These are phyloP conservation scores for Backusella luteola DNA, from an alignment of 192 early-diverging fungal genomes.

Conservation along the genomic window DNA sequence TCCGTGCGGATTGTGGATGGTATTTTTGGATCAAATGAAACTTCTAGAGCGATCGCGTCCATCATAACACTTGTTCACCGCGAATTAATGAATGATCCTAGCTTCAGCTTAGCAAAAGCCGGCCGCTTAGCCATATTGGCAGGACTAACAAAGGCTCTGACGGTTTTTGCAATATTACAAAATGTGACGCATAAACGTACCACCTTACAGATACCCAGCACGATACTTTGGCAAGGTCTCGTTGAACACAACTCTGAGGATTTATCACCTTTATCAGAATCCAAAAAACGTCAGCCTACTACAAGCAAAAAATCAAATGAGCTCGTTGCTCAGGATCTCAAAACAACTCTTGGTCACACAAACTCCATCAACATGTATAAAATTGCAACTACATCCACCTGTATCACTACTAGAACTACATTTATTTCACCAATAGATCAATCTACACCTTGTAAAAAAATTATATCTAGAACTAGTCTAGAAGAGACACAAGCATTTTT, in stretches of 20 bases:
- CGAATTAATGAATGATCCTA: conserved; percentile 70
- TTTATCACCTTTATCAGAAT: not conserved
- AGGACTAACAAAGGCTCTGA: conserved; percentile 77
- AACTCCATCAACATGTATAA: conserved; percentile 19
- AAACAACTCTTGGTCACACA: not conserved
- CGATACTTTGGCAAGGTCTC: conserved; percentile 58
- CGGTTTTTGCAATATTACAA: conserved; percentile 85
- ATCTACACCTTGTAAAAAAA: conserved; percentile 18
- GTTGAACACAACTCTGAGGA: conserved; percentile 50
- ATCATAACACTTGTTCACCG: conserved; percentile 76
- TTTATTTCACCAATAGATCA: conserved; percentile 31
- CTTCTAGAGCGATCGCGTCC: conserved; percentile 81
- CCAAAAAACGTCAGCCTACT: not conserved
- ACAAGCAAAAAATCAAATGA: conserved; percentile 9
- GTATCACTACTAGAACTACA: conserved; percentile 31
- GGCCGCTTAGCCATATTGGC: conserved; percentile 69
- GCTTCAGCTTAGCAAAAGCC: conserved; percentile 57
- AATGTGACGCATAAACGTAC: conserved; percentile 68
- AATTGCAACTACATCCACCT: conserved; percentile 27
- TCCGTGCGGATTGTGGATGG: conserved; percentile 90
- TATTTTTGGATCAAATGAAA: conserved; percentile 93
- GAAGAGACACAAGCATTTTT: conserved; percentile 29
- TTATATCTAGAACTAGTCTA: conserved; percentile 26
- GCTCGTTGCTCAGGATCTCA: not conserved
- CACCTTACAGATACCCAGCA: conserved; percentile 42